Base-by-base conservation (phyloP, 2,329 filamentous ascomycete species). In the Aspergillus sp. region DNA sequence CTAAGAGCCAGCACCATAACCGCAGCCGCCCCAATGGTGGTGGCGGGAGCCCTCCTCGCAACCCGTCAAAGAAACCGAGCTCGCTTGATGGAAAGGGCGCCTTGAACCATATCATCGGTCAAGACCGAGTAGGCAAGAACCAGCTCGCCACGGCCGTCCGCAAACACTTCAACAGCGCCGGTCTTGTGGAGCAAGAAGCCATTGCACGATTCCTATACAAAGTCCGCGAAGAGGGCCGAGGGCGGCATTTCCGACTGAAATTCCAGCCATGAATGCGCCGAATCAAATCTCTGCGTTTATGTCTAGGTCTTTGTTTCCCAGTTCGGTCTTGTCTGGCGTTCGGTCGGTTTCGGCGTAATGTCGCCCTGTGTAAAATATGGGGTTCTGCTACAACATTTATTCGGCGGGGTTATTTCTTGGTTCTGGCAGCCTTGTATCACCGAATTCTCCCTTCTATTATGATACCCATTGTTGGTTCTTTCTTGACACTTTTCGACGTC, bases 201-300 rank as follows among this genome's bases (percentile, higher is more conserved):
- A 78, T 80, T 58, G 77, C 77, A n/a, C 66, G 74, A 57, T 80
- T 80, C 60, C 60, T 78, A 54, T 80, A 80, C 62, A 78, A 78
- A 44, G 77, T 79, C n/a, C 74, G 76, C n/a, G 76, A 80, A 60
- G 76, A 77, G 55, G 68, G 75, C 25, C 69, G 71, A 47, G 76
- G 74, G 31, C 66, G 72, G 37, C 72, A 77, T 50, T 78, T 78
- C 49, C 69, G 76, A 27, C 54, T 77, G 60, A 65, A 74, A 55
- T 78, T 78, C 62, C 73, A 76, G 63, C 76, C 76, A 33, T 78
- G 65, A 63, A 12, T 17, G n/a, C 12, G 19, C 31, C 3, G 25
- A 12, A 12, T 52, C 17, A n/a, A 12, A 4, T 27, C 5, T 35
- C 25, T 48, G 46, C 31, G 9, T n/a, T 25, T 31, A 41, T 41